Percentiles rank a stretch among this genome's conserved stretches.
Evolutionary conservation across 768 basidiomycete species (phyloP).

Genomic region (Mycena maculata): DNA sequence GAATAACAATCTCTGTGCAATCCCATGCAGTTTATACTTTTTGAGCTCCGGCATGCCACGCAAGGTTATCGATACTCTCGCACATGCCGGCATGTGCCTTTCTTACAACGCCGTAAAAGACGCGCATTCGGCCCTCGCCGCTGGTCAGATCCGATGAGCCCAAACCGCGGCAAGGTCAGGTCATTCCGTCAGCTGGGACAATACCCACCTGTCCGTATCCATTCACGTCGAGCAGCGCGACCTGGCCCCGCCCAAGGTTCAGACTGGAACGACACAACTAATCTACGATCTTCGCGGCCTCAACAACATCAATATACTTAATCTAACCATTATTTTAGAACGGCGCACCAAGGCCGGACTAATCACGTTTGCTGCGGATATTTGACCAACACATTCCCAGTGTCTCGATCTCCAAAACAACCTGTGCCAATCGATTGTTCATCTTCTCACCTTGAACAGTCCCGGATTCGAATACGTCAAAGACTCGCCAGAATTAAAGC

Average conservation of each 20-base stretch:
- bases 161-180: neutral
- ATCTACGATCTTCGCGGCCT: slow-evolving; percentile 3
- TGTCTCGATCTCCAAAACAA: neutral
- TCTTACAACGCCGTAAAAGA: neutral
- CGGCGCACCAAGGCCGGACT: neutral
- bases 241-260: neutral
- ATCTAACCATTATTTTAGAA: neutral
- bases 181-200: slow-evolving; percentile 17
- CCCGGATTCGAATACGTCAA: neutral
- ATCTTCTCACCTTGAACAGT: neutral
- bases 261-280: neutral
- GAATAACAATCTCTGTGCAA: slow-evolving; percentile 14
- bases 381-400: neutral
- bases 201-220: neutral
- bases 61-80: slow-evolving; percentile 12
- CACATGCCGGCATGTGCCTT: slow-evolving; percentile 10
- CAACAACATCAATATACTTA: neutral
- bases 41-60: slow-evolving; percentile 1
- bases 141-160: slow-evolving; percentile 4
- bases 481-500: neutral
- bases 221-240: slow-evolving; percentile 13
- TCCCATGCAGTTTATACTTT: slow-evolving; percentile 15
- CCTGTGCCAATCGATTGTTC: neutral
- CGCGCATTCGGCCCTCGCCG: neutral
- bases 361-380: neutral